Base-by-base conservation (phyloP, 805 yeast genomes). In the Teunomyces kruisii region DNA sequence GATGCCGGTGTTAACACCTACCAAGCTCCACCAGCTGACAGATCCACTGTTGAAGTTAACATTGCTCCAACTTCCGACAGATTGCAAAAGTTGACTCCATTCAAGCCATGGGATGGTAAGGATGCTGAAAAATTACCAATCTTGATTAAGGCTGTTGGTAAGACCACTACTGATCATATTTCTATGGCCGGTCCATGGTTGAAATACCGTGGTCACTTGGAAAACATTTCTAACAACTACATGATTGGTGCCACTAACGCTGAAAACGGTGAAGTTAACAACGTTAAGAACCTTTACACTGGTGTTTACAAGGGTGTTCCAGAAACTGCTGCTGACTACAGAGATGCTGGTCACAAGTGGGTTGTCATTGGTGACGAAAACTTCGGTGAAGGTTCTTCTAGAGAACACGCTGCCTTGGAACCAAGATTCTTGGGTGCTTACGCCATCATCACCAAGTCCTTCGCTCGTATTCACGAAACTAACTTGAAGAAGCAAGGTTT, bases 101-200 rank as follows among this genome's bases (percentile, higher is more conserved):
- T 92, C 84, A 79, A 85, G 70, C 77, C 96, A 56, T 92, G 97
- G 97, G 86, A 92, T 68, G 97, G 97, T 70, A 86, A 89, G 80
- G 98, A 92, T 68, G 89, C 95, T 61, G 67, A 71, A 56, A 78
- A 79, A 67, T 76, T 92, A 80, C 97, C 97, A 74, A 92, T 92
- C 62, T 84, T 92, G 76, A 88, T 92, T 75, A 92, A 94, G 79
- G 88, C 97, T 58, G 78, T 85, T 53, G 98, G 97, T 78, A 92
- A 92, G 83, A 91, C 97, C 71, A 92, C 99, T 63, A 92, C 99
- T 61, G 99, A 92, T 79, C 99, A 92, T 78, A 92, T 92, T 65
- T 92, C 98, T 64, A 91, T 89, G 96, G 99, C 99, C 67, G 99
- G 99, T 77, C 97, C 98, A 68, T 92, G 99, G 99, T 87, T 92